phyloP scores from a whole-genome alignment of 2,329 filamentous ascomycete genomes.

The Coniella vitis region DNA sequence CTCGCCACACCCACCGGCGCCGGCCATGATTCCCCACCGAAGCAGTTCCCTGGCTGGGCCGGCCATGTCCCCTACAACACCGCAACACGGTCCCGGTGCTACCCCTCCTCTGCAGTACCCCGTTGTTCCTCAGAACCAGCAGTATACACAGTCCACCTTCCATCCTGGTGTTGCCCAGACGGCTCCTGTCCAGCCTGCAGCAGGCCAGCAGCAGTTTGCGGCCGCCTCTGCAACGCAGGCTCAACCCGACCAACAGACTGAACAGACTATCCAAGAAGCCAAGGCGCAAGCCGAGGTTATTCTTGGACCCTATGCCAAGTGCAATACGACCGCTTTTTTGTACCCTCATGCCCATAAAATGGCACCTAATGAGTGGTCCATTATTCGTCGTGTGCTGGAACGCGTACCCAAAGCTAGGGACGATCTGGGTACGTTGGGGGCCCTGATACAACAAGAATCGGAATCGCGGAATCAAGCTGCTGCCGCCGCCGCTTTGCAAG shows the following conservation, averaged over 20 bases:
- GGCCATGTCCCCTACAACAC: constrained; percentile 47
- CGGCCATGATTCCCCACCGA: constrained; percentile 31
- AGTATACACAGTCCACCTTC: constrained; percentile 9
- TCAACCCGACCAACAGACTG: too few relatives aligned
- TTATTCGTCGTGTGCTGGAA: constrained; percentile 63
- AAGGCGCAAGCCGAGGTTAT: constrained; percentile 51
- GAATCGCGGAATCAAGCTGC: constrained; percentile 8
- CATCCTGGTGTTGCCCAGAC: not conserved
- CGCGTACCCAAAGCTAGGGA: constrained; percentile 58
- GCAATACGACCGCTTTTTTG: constrained; percentile 62
- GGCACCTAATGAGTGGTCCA: constrained; percentile 64
- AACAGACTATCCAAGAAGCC: constrained; percentile 28
- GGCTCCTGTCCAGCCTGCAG: constrained; percentile 22
- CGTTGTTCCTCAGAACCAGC: constrained; percentile 16
- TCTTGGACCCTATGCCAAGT: constrained; percentile 54
- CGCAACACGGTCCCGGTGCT: constrained; percentile 25
- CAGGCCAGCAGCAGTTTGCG: constrained; percentile 17
- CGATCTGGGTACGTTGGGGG: constrained; percentile 51
- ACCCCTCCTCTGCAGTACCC: constrained; percentile 24
- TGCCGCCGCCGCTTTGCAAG: too few relatives aligned
- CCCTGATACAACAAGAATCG: constrained; percentile 45
- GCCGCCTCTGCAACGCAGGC: too few relatives aligned
- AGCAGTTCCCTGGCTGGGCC: constrained; percentile 44
- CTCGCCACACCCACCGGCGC: constrained; percentile 30
- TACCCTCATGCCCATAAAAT: constrained; percentile 63